Percentiles rank a stretch among this genome's conserved stretches.
These are phyloP conservation scores for Colletotrichum liaoningense DNA, from an alignment of 2,329 filamentous ascomycete genomes.

Conservation along the genomic window DNA sequence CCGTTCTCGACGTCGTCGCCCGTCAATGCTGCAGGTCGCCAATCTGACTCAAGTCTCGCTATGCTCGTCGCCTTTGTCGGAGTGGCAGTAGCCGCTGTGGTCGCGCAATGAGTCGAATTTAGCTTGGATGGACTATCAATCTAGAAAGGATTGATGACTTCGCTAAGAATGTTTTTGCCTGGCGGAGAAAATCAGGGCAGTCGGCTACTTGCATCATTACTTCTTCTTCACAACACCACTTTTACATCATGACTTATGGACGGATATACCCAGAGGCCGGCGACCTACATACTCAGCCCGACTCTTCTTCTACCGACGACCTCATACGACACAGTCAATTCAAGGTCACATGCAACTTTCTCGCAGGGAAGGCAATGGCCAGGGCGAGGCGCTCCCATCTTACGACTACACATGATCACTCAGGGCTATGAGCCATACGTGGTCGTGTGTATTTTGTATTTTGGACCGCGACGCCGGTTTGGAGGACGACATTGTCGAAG, in stretches of 20 bases:
- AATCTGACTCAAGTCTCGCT: neutral
- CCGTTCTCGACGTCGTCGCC: slow-evolving; percentile 24
- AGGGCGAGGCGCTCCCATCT: neutral
- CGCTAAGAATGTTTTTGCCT: neutral
- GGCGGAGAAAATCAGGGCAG: neutral
- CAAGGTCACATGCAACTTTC: neutral
- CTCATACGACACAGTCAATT: neutral
- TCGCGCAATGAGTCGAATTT: neutral
- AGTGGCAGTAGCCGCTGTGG: neutral
- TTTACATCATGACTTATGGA: slow-evolving; percentile 20
- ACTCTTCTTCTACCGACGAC: slow-evolving; percentile 25
- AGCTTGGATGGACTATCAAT: neutral
- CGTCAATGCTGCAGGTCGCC: slow-evolving; percentile 14
- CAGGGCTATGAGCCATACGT: too few relatives aligned
- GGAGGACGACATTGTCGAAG: neutral
- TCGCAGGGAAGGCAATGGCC: neutral
- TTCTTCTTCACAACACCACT: neutral
- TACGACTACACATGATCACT: neutral
- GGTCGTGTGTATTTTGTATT: neutral
- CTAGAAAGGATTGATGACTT: neutral
- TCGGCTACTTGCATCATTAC: too few relatives aligned
- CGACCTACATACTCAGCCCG: slow-evolving; percentile 33
- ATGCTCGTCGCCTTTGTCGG: neutral
- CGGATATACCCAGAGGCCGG: slow-evolving; percentile 34
- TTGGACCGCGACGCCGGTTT: rapidly evolving